Evolutionary conservation across 2,329 filamentous ascomycete species (phyloP), one percentile per base, ranked within the genome.

Genomic region (Magnaporthiopsis incrustans): DNA sequence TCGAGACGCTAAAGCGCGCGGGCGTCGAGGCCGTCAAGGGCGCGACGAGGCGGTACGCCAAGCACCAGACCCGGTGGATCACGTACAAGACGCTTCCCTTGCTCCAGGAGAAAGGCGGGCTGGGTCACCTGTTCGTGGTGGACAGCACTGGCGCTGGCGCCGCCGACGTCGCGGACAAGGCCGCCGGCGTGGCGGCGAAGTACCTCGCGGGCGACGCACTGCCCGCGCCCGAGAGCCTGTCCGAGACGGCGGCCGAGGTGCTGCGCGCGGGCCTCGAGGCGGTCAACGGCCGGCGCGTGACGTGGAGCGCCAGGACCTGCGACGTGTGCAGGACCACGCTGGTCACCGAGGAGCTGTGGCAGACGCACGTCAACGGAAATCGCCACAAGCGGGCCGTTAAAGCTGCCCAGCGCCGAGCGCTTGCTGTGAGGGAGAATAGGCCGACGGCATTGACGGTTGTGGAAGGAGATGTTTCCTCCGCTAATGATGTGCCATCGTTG

Each of bases 31-130:
- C 86, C 61, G 93, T 92, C 67, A 92, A 96, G 73, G 83, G 85
- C 6, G 90, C 90, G 2, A 99, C 93, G 0, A 84, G 92, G 12
- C 91, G 93, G 69, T 99, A 99, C 72, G 91, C 94, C 2, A 90
- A 87, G 66, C 86, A 89, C 10, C 95, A 99, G 74, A 79, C 91
- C 25, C 85, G 88, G 65, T 99, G 93, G 92, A 96, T 98, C 64
- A 85, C 89, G 22, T 85, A 89, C 68, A 96, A 96, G 72, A 82
- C 96, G 32, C 82, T 95, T 57, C 86, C 88, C 12, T 85, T 87
- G 1, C 77, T 95, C 33, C 80, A 78, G 53, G 82, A 85, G 25
- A 80, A 84, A 50, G 75, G 79, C 11, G 78, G 80, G 1, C 72
- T 85, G 62, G 74, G 83, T 27, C 84, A 79, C 50, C 78, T 97